Conservation (phyloP, 2,329 filamentous ascomycete genomes). For the Trichoderma sp. region DNA sequence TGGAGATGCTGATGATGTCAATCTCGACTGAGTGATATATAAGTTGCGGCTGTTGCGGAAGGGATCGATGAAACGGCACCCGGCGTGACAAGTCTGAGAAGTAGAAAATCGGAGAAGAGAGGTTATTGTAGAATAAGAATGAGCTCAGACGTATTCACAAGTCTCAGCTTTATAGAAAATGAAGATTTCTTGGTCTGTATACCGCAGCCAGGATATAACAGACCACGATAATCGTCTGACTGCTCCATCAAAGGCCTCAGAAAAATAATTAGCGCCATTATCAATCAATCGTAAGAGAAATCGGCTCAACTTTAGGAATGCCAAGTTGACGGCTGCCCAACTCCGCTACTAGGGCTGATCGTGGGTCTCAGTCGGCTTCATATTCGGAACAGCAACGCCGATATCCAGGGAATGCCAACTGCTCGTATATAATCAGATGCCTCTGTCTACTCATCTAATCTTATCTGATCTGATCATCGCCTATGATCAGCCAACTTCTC, state of each 20-base stretch:
- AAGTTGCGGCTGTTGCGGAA: background rate
- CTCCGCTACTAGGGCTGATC: background rate
- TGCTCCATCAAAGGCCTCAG: background rate
- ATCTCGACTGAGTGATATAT: background rate
- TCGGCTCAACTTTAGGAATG: background rate
- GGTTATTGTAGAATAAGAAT: background rate
- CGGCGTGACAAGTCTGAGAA: background rate
- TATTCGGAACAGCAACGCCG: background rate
- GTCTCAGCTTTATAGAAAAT: background rate
- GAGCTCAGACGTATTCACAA: background rate
- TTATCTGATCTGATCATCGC: conserved; percentile 12
- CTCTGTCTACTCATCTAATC: background rate
- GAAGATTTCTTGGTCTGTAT: background rate
- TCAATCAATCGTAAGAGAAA: background rate
- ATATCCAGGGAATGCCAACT: background rate
- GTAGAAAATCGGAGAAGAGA: background rate
- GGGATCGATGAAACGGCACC: background rate
- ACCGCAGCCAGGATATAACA: background rate
- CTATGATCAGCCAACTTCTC: background rate
- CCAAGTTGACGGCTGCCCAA: background rate
- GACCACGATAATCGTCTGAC: background rate
- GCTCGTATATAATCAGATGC: conserved; percentile 1
- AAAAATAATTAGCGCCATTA: background rate
- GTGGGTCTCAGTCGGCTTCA: conserved; percentile 1
- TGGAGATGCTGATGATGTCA: background rate